Conservation (phyloP, 208 protist species). For the Tritrichomonas musculus region DNA sequence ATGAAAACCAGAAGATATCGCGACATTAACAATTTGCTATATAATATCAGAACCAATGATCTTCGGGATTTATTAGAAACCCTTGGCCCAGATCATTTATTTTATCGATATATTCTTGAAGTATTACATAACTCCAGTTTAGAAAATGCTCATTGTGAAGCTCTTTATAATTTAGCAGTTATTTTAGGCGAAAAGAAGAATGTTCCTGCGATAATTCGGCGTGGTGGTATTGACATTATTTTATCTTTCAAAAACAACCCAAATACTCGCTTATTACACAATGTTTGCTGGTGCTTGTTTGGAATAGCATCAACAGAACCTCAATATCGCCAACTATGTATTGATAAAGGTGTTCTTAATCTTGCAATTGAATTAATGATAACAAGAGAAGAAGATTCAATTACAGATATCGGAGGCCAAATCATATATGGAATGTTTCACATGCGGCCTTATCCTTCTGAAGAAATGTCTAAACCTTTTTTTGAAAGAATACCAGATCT, state of each 20-base stretch:
- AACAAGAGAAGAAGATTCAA: neutral
- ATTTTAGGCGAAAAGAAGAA: neutral
- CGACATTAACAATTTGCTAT: neutral
- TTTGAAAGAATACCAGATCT: neutral
- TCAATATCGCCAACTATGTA: neutral
- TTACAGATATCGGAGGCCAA: neutral
- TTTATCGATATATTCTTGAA: neutral
- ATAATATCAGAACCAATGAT: neutral
- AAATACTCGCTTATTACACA: neutral
- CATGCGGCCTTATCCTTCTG: neutral
- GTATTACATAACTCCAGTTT: neutral
- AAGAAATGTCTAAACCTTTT: neutral
- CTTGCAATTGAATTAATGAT: neutral
- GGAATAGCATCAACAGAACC: neutral
- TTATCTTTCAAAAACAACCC: neutral
- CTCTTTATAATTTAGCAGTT: slow-evolving; percentile 30
- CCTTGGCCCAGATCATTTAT: neutral
- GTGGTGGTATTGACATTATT: neutral
- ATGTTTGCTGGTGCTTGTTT: neutral
- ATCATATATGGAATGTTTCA: slow-evolving; percentile 23
- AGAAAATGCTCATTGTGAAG: neutral
- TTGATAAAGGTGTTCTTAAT: neutral
- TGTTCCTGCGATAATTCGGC: neutral
- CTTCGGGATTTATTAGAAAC: neutral
- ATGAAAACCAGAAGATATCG: neutral